Evolutionary conservation across 2,329 filamentous ascomycete genomes (phyloP).

Genomic region (Xylariaceae sp.): DNA sequence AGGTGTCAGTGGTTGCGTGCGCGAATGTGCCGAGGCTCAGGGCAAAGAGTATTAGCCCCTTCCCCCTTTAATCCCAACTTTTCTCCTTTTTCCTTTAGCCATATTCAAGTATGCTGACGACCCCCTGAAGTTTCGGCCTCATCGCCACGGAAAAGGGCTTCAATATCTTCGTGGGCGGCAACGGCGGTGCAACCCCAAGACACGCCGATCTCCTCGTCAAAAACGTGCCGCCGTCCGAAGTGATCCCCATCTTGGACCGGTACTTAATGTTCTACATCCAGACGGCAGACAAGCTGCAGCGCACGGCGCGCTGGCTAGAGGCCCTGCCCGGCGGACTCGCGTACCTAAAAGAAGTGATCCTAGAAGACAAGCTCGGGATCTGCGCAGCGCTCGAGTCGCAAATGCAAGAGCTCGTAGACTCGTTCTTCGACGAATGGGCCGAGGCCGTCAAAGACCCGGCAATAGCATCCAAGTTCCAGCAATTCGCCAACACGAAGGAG

Average conservation of each 20-base stretch:
- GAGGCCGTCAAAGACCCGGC: constrained; percentile 69
- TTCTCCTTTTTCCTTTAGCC: not conserved
- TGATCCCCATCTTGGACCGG: constrained; percentile 78
- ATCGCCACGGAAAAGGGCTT: constrained; percentile 91
- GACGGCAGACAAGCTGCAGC: constrained; percentile 83
- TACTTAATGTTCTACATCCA: constrained; percentile 94
- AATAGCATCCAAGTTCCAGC: constrained; percentile 65
- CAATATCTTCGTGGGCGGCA: constrained; percentile 88
- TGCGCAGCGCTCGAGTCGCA: constrained; percentile 78
- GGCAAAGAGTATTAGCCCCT: constrained; percentile 68
- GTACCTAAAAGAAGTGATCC: constrained; percentile 76
- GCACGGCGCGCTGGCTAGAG: constrained; percentile 86
- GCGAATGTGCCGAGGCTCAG: constrained; percentile 88
- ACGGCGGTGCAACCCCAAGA: constrained; percentile 79
- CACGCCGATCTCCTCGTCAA: constrained; percentile 82
- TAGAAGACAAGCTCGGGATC: constrained; percentile 83
- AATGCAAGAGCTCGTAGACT: constrained; percentile 79
- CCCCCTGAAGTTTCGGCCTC: constrained; percentile 64
- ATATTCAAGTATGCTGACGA: constrained; percentile 7
- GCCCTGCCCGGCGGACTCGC: constrained; percentile 75
- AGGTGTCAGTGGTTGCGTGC: constrained; percentile 84
- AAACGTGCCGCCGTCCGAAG: constrained; percentile 77
- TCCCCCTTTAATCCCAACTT: not conserved
- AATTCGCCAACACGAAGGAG: constrained; percentile 82
- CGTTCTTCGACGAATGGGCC: constrained; percentile 90